phyloP scores from a whole-genome alignment of 129 eudicot genomes.

The Heracleum sosnowskyi region DNA sequence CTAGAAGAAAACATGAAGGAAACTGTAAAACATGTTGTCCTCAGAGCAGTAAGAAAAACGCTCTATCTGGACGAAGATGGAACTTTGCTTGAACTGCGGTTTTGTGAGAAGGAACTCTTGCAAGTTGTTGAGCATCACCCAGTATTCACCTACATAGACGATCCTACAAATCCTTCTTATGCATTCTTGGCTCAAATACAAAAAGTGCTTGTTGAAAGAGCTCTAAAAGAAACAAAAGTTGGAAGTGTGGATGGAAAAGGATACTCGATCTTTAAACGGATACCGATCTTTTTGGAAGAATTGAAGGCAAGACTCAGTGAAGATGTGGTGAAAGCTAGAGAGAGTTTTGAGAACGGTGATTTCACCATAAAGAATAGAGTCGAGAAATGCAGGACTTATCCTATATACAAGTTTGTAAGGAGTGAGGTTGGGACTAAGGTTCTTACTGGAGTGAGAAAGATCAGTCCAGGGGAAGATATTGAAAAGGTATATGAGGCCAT shows the following conservation, averaged over 20 bases:
- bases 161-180: slow-evolving; percentile 9
- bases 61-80: slow-evolving; percentile 8
- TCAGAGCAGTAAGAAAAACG: slow-evolving; percentile 2
- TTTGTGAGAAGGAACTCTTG: slow-evolving; percentile 9
- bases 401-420: slow-evolving; percentile 9
- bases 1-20: slow-evolving; percentile 10
- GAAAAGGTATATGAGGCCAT: slow-evolving; percentile 13
- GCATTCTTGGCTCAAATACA: slow-evolving; percentile 5
- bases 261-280: not conserved
- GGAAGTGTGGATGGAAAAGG: not conserved
- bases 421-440: slow-evolving; percentile 10
- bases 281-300: slow-evolving; percentile 8
- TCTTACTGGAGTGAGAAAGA: slow-evolving; percentile 7
- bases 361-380: slow-evolving; percentile 1
- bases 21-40: slow-evolving; percentile 5
- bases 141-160: slow-evolving; percentile 3
- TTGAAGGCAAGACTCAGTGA: slow-evolving; percentile 1
- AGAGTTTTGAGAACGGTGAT: slow-evolving; percentile 7
- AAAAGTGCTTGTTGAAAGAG: slow-evolving; percentile 7
- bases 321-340: slow-evolving; percentile 2
- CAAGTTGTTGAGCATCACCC: slow-evolving; percentile 8
- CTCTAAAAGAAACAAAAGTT: not conserved
- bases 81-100: not conserved
- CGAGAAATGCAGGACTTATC: slow-evolving; percentile 12
- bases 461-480: slow-evolving; percentile 14